Evolutionary conservation across 2,329 filamentous ascomycete species (phyloP).

Genomic region (Colletotrichum eremochloae): DNA sequence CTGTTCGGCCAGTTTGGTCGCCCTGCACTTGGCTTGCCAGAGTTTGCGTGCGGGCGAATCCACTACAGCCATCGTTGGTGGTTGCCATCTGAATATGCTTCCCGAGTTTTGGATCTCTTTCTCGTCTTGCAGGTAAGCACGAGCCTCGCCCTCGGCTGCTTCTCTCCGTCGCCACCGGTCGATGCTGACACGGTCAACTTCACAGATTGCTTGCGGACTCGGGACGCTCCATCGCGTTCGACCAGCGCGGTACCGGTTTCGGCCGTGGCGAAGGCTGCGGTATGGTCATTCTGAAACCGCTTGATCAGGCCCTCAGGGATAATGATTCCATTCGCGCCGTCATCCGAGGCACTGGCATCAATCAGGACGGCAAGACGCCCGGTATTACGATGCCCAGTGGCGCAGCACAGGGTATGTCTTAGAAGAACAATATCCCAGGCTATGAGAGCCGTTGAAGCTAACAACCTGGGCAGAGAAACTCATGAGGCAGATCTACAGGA

Average conservation of each 20-base stretch:
- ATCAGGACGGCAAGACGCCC: constrained; percentile 68
- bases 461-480: constrained; percentile 50
- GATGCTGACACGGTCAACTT: constrained; percentile 27
- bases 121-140: constrained; percentile 57
- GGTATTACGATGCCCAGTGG: constrained; percentile 70
- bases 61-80: constrained; percentile 60
- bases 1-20: constrained; percentile 65
- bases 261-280: constrained; percentile 72
- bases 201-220: constrained; percentile 64
- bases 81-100: constrained; percentile 61
- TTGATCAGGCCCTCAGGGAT: constrained; percentile 67
- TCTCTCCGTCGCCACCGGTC: neutral
- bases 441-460: constrained; percentile 34
- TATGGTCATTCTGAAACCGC: constrained; percentile 68
- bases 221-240: constrained; percentile 61
- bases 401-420: constrained; percentile 57
- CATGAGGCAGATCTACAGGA: constrained; percentile 56
- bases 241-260: constrained; percentile 60
- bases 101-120: constrained; percentile 63
- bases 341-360: constrained; percentile 64
- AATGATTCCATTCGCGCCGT: constrained; percentile 67
- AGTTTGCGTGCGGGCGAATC: constrained; percentile 62
- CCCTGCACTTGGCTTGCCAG: constrained; percentile 64
- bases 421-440: neutral
- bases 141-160: neutral